Base-by-base conservation (phyloP, 192 early-diverging fungal species). In the Martensiomyces pterosporus region DNA sequence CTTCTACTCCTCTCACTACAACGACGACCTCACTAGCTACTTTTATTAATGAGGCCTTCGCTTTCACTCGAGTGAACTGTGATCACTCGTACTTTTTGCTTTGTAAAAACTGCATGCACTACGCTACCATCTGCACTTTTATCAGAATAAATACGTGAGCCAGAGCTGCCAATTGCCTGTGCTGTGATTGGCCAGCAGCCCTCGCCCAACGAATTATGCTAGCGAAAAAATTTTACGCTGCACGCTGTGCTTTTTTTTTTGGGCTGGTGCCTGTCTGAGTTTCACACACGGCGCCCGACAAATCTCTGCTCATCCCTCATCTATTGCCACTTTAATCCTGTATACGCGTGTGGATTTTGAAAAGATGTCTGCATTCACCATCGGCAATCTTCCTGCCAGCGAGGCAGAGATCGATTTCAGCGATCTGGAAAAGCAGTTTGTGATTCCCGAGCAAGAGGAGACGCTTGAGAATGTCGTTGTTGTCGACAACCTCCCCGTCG, bases 381-480 rank as follows among this genome's bases (percentile, higher is more conserved):
- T 73, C 9, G 65, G 76, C 24, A 81, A 86, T 62, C 61, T 87
- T 39, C 86, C 84, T 12, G 80, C 79, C 36, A 50, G 64, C 14
- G 85, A 87, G 75, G 85, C 81, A 41, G 85, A 90, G 24, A 79
- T 99, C 60, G 91, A 99, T 72, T 99, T 88, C 64, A 77, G 78
- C 42, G 96, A 99, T 72, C 86, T 99, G 50, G 87, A 83, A 48
- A 64, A 79, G 23, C 57, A 68, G 36, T 80, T 93, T 48, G 79
- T 80, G 5, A 51, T 82, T 47, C 85, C 89, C n/a, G 78, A 81
- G 57, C 82, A 84, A n/a, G 84, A 84, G 51, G 81, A 86, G 61
- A 82, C 82, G 32, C 82, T 83, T n/a, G 84, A 88, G 42, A 79
- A 68, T 49, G 80, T 97, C 24, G 81, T 99, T 24, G 89, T 99